Base-by-base conservation (phyloP, 352 stramenopile species). In the Phytophthora gonapodyides region DNA sequence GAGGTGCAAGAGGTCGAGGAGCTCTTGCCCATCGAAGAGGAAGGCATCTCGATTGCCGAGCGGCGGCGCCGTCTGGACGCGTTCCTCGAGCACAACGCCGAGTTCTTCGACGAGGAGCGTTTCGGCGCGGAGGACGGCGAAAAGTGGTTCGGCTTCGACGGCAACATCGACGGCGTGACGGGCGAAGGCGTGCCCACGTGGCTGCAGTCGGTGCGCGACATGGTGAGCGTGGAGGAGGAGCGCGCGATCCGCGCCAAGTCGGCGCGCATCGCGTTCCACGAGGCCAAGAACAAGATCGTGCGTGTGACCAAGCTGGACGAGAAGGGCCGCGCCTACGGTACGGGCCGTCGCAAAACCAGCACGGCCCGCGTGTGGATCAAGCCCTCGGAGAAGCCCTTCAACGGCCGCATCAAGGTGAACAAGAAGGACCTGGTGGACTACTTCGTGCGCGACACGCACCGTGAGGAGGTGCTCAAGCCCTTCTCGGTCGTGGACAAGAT, bases 351-450 rank as follows among this genome's bases (percentile, higher is more conserved):
- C 12, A 99, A 99, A 80, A 97, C 85, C n/a, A 91, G 89, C 38
- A 86, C 85, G 34, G 96, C 96, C 8, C 87, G 93, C 41, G 96
- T 98, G 55, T 98, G 93, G 91, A 87, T 99, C 62, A 95, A 98
- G 64, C 83, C 83, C 34, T 74, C 67, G 24, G 71, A 61, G 12
- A 61, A 74, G 67, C 84, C 85, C 7, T 97, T 96, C 40, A 78
- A 78, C 8, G 96, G 95, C 38, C 78, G 84, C 60, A 89, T 99
- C 51, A 72, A 80, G 36, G 81, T 99, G 58, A 99, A 99, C 84
- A 92, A 95, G 67, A 97, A 90, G 71, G 88, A 97, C 62, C 80
- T 98, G 30, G 80, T 95, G 19, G 87, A 98, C 55, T 98, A 98
- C 77, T 97, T 98, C 72, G 76, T 88, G 48, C 88, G 94, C 24